Evolutionary conservation across 371 early-diverging fungal genomes (phyloP).

Genomic region (Mortierella sp.): DNA sequence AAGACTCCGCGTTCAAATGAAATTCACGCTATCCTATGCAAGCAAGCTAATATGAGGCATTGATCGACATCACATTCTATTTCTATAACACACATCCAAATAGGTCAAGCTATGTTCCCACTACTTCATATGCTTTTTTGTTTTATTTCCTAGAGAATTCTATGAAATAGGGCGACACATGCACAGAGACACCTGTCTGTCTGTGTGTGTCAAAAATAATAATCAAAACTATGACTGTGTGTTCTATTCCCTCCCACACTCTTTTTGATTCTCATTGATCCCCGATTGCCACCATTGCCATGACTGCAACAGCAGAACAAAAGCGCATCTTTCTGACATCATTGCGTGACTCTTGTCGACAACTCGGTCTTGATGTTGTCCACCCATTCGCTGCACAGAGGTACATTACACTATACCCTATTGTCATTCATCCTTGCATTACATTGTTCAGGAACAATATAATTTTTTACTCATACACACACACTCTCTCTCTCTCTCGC

Average conservation of each 20-base stretch:
- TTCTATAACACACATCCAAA: too few species aligned
- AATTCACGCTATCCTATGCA: too few species aligned
- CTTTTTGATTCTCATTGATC: neutral
- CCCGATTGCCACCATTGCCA: conserved; percentile 6
- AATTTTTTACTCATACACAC: neutral
- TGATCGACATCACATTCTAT: too few species aligned
- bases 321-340: conserved; percentile 45
- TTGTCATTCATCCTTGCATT: neutral
- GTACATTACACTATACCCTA: conserved; percentile 5
- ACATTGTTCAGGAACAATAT: neutral
- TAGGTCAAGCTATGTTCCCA: too few species aligned
- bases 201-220: too few species aligned
- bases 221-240: too few species aligned
- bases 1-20: too few species aligned
- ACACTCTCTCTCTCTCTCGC: neutral
- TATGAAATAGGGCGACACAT: too few species aligned
- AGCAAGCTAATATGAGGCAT: too few species aligned
- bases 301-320: conserved; percentile 29
- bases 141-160: too few species aligned
- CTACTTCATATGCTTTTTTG: too few species aligned
- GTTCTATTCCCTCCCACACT: neutral
- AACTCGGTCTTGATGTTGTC: conserved; percentile 50
- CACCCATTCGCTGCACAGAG: conserved; percentile 56
- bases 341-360: conserved; percentile 31
- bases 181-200: too few species aligned